Base-by-base conservation (phyloP, 306 rosid genomes). In the Cicer yamashitae region DNA sequence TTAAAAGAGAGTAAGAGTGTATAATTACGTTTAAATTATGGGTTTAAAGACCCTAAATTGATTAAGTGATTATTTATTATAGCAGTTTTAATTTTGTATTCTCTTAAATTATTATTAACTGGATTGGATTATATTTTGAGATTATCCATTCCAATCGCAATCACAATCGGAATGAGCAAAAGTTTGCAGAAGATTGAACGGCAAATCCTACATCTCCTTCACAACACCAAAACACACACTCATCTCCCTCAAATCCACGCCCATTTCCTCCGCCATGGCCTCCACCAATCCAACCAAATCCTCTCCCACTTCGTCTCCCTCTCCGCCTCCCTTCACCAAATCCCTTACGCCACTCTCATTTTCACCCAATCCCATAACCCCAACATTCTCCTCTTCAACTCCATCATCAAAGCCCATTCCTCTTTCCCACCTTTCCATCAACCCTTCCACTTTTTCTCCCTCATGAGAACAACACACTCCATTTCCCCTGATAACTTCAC, bases 351-450 rank as follows among this genome's bases (percentile, higher is more conserved):
- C 9, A 39, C 76, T 67, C 84, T 82, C 70, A 13, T 94, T 73
- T 90, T 91, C 79, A 15, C 68, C 63, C 86, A 73, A 1, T 50
- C 82, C 76, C 86, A 53, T 1, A 77, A 83, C 78, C 96, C 97
- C 74, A 91, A 86, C 54, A 71, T 90, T 7, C 58, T 85, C 52
- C 88, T 91, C 77, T 91, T 90, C 88, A 94, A 94, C 53, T 83
- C 97, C 79, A 79, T 91, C 58, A 88, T 94, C 83, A 94, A 94
- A 68, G 96, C 86, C 56, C 86, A 82, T 63, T 91, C 98, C 0
- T 53, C 86, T 4, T 69, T 56, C 61, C 61, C 84, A n/a, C 98
- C 97, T 54, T 88, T 67, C 59, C 76, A 85, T 7, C 75, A 59
- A 17, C 74, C 93, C 39, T 76, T 91, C 67, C 71, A 52, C 62